Evolutionary conservation across 176 grass and related monocot genomes (phyloP).

Genomic region (Paspalum vaginatum): DNA sequence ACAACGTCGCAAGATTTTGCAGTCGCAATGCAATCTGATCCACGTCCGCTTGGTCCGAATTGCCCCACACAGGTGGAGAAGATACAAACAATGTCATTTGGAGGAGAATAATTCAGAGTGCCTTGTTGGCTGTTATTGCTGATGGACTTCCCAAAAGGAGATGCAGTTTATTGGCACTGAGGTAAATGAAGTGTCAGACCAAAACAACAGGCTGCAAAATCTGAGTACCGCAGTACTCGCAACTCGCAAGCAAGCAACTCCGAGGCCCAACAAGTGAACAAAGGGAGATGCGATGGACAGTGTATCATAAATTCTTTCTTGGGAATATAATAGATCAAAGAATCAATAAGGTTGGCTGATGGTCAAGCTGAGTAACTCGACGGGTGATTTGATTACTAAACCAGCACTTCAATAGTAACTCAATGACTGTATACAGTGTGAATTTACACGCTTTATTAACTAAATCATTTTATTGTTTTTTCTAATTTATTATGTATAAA

Average conservation of each 20-base stretch:
- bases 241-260: slow-evolving; percentile 9
- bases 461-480: too few species aligned
- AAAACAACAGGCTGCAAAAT: slow-evolving; percentile 17
- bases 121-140: not conserved
- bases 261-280: slow-evolving; percentile 15
- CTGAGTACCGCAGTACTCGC: slow-evolving; percentile 3
- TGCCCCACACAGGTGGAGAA: slow-evolving; percentile 64
- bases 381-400: too few species aligned
- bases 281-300: not conserved
- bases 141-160: slow-evolving; percentile 2
- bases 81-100: slow-evolving; percentile 41
- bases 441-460: too few species aligned
- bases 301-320: slow-evolving; percentile 24
- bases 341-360: not conserved
- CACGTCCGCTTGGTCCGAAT: slow-evolving; percentile 64
- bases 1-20: slow-evolving; percentile 56
- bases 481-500: too few species aligned
- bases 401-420: too few species aligned
- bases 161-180: not conserved
- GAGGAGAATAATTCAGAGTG: slow-evolving; percentile 24
- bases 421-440: too few species aligned
- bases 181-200: slow-evolving; percentile 8
- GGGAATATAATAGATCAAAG: slow-evolving; percentile 6
- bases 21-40: slow-evolving; percentile 55
- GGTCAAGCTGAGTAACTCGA: too few species aligned